Evolutionary conservation across 306 rosid species (phyloP).

Genomic region (Ammopiptanthus mongolicus): DNA sequence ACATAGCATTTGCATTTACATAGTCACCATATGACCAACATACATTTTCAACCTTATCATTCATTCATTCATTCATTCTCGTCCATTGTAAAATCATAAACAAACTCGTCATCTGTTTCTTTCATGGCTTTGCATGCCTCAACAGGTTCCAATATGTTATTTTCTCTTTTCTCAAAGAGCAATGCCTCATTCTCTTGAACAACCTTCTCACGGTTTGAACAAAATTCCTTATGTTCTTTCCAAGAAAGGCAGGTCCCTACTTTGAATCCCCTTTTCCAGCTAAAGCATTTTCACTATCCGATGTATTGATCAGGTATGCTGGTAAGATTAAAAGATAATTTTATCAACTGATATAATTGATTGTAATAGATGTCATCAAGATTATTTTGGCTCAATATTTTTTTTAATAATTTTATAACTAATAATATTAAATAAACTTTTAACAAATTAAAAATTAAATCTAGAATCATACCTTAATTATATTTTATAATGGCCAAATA

Average conservation of each 20-base stretch:
- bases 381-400: too few species aligned
- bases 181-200: slow-evolving; percentile 81
- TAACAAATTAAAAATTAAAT: too few species aligned
- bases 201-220: slow-evolving; percentile 83
- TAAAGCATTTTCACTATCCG: slow-evolving; percentile 90
- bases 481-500: too few species aligned
- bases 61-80: too few species aligned
- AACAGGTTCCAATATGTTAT: slow-evolving; percentile 72
- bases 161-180: slow-evolving; percentile 83
- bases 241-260: slow-evolving; percentile 84
- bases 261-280: slow-evolving; percentile 91
- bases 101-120: slow-evolving; percentile 61
- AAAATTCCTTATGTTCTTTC: slow-evolving; percentile 93
- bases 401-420: too few species aligned
- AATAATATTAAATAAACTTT: too few species aligned
- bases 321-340: too few species aligned
- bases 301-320: too few species aligned
- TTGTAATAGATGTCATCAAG: too few species aligned
- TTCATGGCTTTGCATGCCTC: slow-evolving; percentile 85
- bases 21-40: slow-evolving; percentile 83
- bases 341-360: too few species aligned
- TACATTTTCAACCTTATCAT: slow-evolving; percentile 70
- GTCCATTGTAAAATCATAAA: slow-evolving; percentile 78
- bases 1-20: slow-evolving; percentile 55
- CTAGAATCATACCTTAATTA: too few species aligned